Base-by-base conservation (phyloP, 129 eudicot species). In the Oenanthe sinensis region DNA sequence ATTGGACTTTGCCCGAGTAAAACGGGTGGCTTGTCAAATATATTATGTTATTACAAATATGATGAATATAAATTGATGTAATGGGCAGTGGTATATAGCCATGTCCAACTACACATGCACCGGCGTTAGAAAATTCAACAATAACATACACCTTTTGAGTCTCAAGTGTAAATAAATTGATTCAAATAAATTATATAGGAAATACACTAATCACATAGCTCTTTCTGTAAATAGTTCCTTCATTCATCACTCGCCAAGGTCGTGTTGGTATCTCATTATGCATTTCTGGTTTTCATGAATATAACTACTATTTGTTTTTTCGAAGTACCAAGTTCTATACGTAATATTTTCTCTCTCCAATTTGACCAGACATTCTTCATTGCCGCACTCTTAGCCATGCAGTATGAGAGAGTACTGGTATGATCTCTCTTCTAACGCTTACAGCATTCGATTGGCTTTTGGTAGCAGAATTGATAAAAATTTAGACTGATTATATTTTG, bases 321-420 rank as follows among this genome's bases (percentile, higher is more conserved):
- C n/a, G 24, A 62, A 43, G 39, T 71, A 71, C 22, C 50, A 45
- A 46, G 79, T 9, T 20, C 63, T 17, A 26, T 47, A 8, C 22
- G 37, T 82, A 26, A 58, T 79, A 46, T 76, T 79, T 72, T 16
- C 77, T 75, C 47, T 76, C 83, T 82, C 28, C 28, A 60, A 76
- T 81, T 85, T 81, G 82, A 76, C 82, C 97, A 95, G 99, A 95
- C 97, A 39, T 95, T 95, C 85, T 95, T 95, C 96, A 95, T 95
- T 80, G 96, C 97, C 52, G 99, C 97, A 74, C 90, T 95, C 79
- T 83, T 95, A 88, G 99, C 99, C 82, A 95, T 95, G 97, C 96
- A 92, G 77, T 95, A 92, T 43, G 88, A 90, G 39, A 91, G 88
- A 85, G 84, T 85, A 81, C 86, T 95, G 99, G 99, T 95, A 95